Base-by-base conservation (phyloP, 768 basidiomycete genomes). In the Suillus spraguei region DNA sequence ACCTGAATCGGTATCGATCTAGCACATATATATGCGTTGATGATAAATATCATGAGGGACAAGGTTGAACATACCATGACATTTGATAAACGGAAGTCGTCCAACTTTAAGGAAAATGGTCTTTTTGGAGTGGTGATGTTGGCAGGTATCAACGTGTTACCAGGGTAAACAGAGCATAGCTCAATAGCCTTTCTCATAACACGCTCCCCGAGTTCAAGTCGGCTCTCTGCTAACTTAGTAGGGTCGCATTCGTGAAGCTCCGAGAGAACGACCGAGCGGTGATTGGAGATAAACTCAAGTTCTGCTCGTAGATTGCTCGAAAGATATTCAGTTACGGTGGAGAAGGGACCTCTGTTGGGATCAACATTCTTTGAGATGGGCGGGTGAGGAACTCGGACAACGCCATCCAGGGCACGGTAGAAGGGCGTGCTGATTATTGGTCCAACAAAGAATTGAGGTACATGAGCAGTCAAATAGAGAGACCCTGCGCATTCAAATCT, bases 201-300 rank as follows among this genome's bases (percentile, higher is more conserved):
- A n/a, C n/a, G n/a, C n/a, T 60, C 60, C 8, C 41, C 60, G 16
- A 60, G 44, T 52, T 60, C 60, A 53, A 60, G 60, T 22, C 60
- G 44, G 36, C 60, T 60, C n/a, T 39, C 44, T 46, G 60, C 39
- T n/a, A 1, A 10, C 46, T 60, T 8, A 28, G 47, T 44, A 22
- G 11, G 11, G 22, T 47, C 22, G 4, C 22, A 47, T 22, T 22
- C 47, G 4, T 24, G 10, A 10, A 47, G 47, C 11, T 47, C 22
- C 11, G 46, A 22, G 2, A 44, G 42, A 44, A 44, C 20, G 20
- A 44, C 9, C 10, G n/a, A 47, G 13, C 46, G 46, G n/a, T n/a
- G n/a, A 17, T 47, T 11, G 11, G n/a, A 11, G 11, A 22, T 47
- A 22, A 47, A 47, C 22, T 47, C 46, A 22, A 47, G n/a, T 47